phyloP scores from a whole-genome alignment of 331 rosid genomes.

The Malus hybrid region DNA sequence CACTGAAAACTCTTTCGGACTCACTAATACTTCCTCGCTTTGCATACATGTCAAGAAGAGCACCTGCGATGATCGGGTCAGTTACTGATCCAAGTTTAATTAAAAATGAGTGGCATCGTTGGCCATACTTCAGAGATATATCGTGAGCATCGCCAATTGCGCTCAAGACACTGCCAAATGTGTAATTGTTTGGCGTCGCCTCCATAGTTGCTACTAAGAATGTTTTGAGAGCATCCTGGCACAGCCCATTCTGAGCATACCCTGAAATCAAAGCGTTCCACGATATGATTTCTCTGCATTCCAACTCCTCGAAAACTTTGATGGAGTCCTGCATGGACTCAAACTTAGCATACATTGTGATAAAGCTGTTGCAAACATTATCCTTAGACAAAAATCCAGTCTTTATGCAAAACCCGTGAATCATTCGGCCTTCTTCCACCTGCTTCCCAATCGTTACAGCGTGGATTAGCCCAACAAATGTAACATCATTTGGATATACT shows the following conservation, averaged over 20 bases:
- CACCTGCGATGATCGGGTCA: constrained; percentile 56
- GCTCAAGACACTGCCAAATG: constrained; percentile 81
- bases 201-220: constrained; percentile 49
- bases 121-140: constrained; percentile 69
- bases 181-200: constrained; percentile 69
- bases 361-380: constrained; percentile 64
- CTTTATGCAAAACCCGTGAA: constrained; percentile 70
- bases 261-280: constrained; percentile 95
- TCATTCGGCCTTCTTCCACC: constrained; percentile 49
- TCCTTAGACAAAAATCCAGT: constrained; percentile 38
- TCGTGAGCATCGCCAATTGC: constrained; percentile 69
- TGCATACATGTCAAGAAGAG: constrained; percentile 88
- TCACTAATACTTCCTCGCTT: constrained; percentile 76
- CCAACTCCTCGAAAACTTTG: constrained; percentile 73
- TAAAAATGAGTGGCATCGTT: constrained; percentile 60
- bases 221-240: constrained; percentile 52
- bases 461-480: constrained; percentile 70
- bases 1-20: constrained; percentile 60
- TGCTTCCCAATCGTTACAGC: constrained; percentile 45
- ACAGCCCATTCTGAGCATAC: constrained; percentile 66
- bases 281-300: constrained; percentile 50
- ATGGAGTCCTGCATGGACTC: constrained; percentile 52
- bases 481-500: constrained; percentile 79
- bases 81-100: constrained; percentile 53
- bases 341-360: constrained; percentile 88